A percentile compares a stretch with the other conserved stretches of the same genome.
These are phyloP conservation scores for Periglandula ipomoeae DNA, from an alignment of 2,329 filamentous ascomycete genomes.

Conservation along the genomic window DNA sequence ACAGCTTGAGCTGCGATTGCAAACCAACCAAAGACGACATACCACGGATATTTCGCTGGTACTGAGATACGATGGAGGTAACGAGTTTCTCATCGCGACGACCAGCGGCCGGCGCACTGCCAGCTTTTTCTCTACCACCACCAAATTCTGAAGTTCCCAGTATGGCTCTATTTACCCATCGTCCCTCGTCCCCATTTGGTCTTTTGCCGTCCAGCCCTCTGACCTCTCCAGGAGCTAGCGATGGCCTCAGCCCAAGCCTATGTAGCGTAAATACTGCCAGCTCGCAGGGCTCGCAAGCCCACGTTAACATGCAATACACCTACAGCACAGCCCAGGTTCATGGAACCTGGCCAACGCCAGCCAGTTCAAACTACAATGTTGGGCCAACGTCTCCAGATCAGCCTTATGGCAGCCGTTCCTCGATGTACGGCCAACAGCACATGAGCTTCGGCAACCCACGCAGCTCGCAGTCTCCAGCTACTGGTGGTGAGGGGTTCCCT, in stretches of 20 bases:
- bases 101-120: constrained; percentile 22
- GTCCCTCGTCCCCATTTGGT: constrained; percentile 18
- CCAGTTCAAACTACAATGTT: constrained; percentile 40
- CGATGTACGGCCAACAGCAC: constrained; percentile 40
- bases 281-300: constrained; percentile 47
- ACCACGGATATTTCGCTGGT: neutral
- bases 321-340: constrained; percentile 42
- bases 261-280: constrained; percentile 52
- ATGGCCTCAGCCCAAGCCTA: constrained; percentile 53
- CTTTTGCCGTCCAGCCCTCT: constrained; percentile 21
- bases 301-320: constrained; percentile 34
- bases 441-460: constrained; percentile 28
- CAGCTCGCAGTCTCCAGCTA: constrained; percentile 37
- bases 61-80: constrained; percentile 17
- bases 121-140: constrained; percentile 27
- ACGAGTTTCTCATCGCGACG: constrained; percentile 26
- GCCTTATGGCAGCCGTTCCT: constrained; percentile 18
- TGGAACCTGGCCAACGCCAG: constrained; percentile 51
- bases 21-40: neutral
- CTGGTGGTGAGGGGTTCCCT: constrained; percentile 50
- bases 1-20: neutral
- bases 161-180: constrained; percentile 17
- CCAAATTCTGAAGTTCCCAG: constrained; percentile 27
- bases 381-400: constrained; percentile 31
- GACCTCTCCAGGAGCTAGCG: constrained; percentile 40